Base-by-base conservation (phyloP, 257 asterid species). In the Capsicum rhomboideum region DNA sequence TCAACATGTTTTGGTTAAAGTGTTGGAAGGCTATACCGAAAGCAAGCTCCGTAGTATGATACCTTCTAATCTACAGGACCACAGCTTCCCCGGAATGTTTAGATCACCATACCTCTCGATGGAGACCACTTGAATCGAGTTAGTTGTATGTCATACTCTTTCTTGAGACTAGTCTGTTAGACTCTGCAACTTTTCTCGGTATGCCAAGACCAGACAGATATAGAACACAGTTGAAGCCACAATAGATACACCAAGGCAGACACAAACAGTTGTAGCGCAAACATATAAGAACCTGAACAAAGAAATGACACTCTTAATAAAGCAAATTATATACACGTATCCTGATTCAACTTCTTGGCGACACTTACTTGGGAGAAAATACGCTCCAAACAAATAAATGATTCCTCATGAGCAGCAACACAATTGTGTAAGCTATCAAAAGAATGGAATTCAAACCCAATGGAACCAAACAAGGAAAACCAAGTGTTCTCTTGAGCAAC, bases 381-480 rank as follows among this genome's bases (percentile, higher is more conserved):
- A 95, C 99, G 17, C 99, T 95, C 99, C 99, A 95, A 67, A 95
- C 91, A 37, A 95, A 95, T 53, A 94, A 91, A 86, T 95, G 99
- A 86, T 92, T 93, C 92, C 97, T 88, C 99, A 94, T 95, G 61
- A 92, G 87, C 56, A 95, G 90, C 93, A 95, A 85, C 3, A 93
- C 85, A 59, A 88, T 61, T 20, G 97, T 94, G 88, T 94, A 94
- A 1, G 97, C 93, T 4, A 92, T 85, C 85, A 95, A 92, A 66
- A 95, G 80, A 52, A 93, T 44, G 64, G 99, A 94, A 78, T 94
- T 95, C 85, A 95, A 84, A 61, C 84, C 93, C 64, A 94, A 91
- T 0, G 98, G 98, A 83, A 95, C 87, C 21, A 95, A 90, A 84
- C 97, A 95, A 81, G 95, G 93, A 85, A 91, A 91, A 82, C 93